phyloP scores from a whole-genome alignment of 2,329 filamentous ascomycete genomes.

The Myrmaecium sp. region DNA sequence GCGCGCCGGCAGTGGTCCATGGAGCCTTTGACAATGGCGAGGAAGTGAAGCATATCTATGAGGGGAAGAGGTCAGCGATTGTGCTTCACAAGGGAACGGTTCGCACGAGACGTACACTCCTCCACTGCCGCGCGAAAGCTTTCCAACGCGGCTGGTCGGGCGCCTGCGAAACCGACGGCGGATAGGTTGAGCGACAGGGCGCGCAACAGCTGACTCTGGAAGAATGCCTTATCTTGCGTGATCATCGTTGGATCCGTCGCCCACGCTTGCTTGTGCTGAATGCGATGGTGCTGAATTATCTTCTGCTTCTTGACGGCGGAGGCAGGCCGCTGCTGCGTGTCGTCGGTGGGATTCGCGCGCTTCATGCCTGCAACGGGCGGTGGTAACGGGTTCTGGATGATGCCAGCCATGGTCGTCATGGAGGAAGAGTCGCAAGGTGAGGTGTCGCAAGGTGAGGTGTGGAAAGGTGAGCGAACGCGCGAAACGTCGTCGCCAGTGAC shows the following conservation, averaged over 20 bases:
- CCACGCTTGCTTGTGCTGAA: slow-evolving; percentile 18
- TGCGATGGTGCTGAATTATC: slow-evolving; percentile 13
- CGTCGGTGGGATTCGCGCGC: slow-evolving; percentile 7
- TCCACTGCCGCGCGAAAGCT: slow-evolving; percentile 37
- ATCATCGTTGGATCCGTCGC: slow-evolving; percentile 18
- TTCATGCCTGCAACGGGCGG: slow-evolving; percentile 19
- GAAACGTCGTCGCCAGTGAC: too few species aligned
- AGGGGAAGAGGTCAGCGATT: too few species aligned
- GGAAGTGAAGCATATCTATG: slow-evolving; percentile 38
- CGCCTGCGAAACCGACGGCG: slow-evolving; percentile 37
- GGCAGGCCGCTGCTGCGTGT: slow-evolving; percentile 9
- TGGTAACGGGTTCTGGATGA: too few species aligned
- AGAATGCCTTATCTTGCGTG: slow-evolving; percentile 32
- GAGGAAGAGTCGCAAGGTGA: slow-evolving; percentile 2
- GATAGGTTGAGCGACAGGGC: slow-evolving; percentile 36
- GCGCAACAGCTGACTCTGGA: slow-evolving; percentile 37
- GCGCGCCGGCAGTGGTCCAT: slow-evolving; percentile 41
- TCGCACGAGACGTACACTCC: slow-evolving; percentile 33
- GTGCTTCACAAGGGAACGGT: slow-evolving; percentile 3
- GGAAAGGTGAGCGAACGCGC: too few species aligned
- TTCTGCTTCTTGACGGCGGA: slow-evolving; percentile 16
- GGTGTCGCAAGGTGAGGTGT: background rate
- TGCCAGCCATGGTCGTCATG: slow-evolving; percentile 2
- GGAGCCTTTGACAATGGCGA: slow-evolving; percentile 35
- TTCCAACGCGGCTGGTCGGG: slow-evolving; percentile 38